Conservation (phyloP, 2,329 filamentous ascomycete species). For the Calonectria henricotiae region DNA sequence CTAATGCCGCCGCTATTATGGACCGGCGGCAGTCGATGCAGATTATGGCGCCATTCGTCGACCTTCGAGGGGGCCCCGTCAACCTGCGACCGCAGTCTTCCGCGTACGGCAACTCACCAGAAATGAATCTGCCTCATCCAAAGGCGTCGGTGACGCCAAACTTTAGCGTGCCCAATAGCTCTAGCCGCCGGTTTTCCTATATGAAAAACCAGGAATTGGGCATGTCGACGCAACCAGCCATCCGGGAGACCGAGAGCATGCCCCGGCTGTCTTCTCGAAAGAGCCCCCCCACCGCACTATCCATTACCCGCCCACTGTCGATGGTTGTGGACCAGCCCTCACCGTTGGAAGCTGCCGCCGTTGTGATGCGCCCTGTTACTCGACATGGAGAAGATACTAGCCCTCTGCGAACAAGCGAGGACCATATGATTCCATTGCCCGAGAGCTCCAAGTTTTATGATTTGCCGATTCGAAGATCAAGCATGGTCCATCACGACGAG, state of each 20-base stretch:
- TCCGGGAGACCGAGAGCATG: constrained; percentile 39
- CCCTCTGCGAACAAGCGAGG: constrained; percentile 33
- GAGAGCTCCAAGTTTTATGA: constrained; percentile 37
- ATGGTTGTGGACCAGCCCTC: constrained; percentile 71
- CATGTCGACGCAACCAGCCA: constrained; percentile 39
- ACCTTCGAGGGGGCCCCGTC: constrained; percentile 56
- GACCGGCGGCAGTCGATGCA: constrained; percentile 70
- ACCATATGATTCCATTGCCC: constrained; percentile 43
- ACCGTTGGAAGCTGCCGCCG: constrained; percentile 51
- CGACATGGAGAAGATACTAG: constrained; percentile 50
- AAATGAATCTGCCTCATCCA: constrained; percentile 25
- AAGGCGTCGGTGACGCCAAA: constrained; percentile 61
- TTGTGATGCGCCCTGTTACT: constrained; percentile 50
- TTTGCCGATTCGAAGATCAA: constrained; percentile 49
- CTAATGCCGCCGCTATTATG: constrained; percentile 69
- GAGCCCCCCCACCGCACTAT: constrained; percentile 63
- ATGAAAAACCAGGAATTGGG: constrained; percentile 52
- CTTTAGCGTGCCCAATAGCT: constrained; percentile 69
- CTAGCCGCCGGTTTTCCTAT: constrained; percentile 65
- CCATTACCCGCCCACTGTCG: constrained; percentile 69
- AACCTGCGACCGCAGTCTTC: constrained; percentile 48
- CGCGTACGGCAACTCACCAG: constrained; percentile 42
- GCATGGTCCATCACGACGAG: constrained; percentile 43
- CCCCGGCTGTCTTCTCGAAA: constrained; percentile 46
- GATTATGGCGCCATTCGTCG: constrained; percentile 62